phyloP scores from a whole-genome alignment of 2,329 filamentous ascomycete genomes.

The Microdochium nivale region DNA sequence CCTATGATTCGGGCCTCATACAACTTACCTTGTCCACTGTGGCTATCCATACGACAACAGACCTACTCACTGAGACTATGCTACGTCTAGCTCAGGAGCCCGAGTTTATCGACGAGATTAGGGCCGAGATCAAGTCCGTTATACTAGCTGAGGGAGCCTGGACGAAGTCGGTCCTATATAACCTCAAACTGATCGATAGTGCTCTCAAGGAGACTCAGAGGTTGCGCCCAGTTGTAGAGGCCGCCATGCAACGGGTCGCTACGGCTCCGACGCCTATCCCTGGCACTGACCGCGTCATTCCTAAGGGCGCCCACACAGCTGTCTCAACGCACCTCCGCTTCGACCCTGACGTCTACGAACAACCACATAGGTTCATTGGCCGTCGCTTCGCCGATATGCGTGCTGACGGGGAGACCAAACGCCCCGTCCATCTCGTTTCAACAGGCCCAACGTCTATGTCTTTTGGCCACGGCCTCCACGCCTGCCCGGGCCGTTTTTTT shows the following conservation, averaged over 20 bases:
- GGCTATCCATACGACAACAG: constrained; percentile 13
- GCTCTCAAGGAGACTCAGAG: constrained; percentile 30
- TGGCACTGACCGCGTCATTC: too few relatives aligned
- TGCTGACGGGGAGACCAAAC: background rate
- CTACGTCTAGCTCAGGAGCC: too few relatives aligned
- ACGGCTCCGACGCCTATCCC: too few relatives aligned
- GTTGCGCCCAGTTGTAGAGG: constrained; percentile 15
- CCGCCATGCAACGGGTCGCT: constrained; percentile 21
- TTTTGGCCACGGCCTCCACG: constrained; percentile 32
- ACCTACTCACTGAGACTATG: constrained; percentile 10
- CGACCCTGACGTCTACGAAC: constrained; percentile 8
- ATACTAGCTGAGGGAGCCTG: too few relatives aligned
- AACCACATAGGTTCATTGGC: constrained; percentile 10
- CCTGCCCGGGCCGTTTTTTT: constrained; percentile 22
- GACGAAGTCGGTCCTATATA: constrained; percentile 20
- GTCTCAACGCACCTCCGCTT: background rate
- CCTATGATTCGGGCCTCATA: background rate
- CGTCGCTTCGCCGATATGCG: constrained; percentile 10
- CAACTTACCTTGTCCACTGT: constrained; percentile 13
- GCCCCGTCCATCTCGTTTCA: constrained; percentile 18
- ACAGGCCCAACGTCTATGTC: constrained; percentile 16
- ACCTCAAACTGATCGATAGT: constrained; percentile 28
- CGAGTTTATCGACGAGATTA: too few relatives aligned
- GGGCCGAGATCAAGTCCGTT: too few relatives aligned
- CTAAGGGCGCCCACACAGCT: too few relatives aligned